Evolutionary conservation across 2,329 filamentous ascomycete genomes (phyloP).

Genomic region (Diaporthe citrichinensis): DNA sequence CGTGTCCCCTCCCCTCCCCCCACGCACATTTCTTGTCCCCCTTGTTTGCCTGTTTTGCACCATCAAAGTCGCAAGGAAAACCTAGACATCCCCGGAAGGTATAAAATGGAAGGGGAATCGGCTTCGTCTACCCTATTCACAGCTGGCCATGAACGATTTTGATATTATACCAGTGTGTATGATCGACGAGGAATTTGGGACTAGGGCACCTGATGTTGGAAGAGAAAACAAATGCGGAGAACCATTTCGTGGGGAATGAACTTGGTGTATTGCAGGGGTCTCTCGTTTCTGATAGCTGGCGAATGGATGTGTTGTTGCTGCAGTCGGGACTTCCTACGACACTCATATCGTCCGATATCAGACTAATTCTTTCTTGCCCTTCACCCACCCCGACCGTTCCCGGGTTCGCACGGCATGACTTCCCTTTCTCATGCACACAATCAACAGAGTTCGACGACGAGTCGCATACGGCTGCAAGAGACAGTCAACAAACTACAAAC

Average conservation of each 20-base stretch:
- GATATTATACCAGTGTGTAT: conserved; percentile 21
- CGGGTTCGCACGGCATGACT: background rate
- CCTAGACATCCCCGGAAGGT: background rate
- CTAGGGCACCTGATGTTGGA: background rate
- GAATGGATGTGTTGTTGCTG: conserved; percentile 29
- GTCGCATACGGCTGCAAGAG: background rate
- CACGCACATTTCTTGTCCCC: background rate
- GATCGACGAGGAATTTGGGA: background rate
- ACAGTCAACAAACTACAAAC: background rate
- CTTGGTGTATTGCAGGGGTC: background rate
- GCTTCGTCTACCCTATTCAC: background rate
- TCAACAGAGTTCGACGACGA: background rate
- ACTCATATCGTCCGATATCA: background rate
- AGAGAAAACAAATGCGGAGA: background rate
- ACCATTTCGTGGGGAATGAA: background rate
- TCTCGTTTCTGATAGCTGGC: background rate
- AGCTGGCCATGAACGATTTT: background rate
- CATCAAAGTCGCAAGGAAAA: background rate
- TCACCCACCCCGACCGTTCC: too few relatives aligned
- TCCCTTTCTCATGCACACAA: background rate
- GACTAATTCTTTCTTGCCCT: background rate
- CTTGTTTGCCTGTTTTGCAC: background rate
- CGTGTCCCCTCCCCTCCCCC: background rate
- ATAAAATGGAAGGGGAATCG: background rate
- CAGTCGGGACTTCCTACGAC: background rate